phyloP scores from a whole-genome alignment of 2,329 filamentous ascomycete species.

The Ophiostoma sp. region DNA sequence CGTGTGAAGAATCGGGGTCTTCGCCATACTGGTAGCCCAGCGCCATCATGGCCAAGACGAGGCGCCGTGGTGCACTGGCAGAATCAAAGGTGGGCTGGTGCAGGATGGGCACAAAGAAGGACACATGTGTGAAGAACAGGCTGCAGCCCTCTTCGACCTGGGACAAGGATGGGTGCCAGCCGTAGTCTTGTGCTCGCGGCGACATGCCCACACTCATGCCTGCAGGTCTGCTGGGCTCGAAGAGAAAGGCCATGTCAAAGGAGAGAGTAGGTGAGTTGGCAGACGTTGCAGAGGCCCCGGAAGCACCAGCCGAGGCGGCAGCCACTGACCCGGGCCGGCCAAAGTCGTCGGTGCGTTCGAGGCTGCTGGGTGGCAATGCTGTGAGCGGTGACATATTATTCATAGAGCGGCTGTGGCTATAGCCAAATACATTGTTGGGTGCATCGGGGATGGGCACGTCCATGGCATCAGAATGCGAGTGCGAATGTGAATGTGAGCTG shows the following conservation, averaged over 20 bases:
- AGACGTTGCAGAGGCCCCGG: neutral
- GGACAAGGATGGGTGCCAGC: slow-evolving; percentile 33
- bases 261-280: neutral
- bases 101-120: slow-evolving; percentile 38
- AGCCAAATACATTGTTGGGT: neutral
- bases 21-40: slow-evolving; percentile 39
- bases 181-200: slow-evolving; percentile 26
- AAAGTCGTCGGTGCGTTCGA: neutral
- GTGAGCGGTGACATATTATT: neutral
- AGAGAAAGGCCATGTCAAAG: slow-evolving; percentile 8
- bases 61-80: slow-evolving; percentile 27
- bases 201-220: slow-evolving; percentile 14
- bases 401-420: neutral
- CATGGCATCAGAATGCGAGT: neutral
- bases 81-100: slow-evolving; percentile 37
- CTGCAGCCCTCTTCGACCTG: slow-evolving; percentile 35
- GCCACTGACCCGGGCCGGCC: neutral
- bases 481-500: neutral
- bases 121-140: slow-evolving; percentile 37
- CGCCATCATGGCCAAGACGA: slow-evolving; percentile 37
- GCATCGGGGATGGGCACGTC: neutral
- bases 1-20: slow-evolving; percentile 34
- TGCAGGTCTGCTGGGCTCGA: neutral
- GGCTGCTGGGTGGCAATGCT: neutral
- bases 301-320: neutral